phyloP scores from a whole-genome alignment of 1,284 basidiomycete genomes.

The Prillingera fragicola region DNA sequence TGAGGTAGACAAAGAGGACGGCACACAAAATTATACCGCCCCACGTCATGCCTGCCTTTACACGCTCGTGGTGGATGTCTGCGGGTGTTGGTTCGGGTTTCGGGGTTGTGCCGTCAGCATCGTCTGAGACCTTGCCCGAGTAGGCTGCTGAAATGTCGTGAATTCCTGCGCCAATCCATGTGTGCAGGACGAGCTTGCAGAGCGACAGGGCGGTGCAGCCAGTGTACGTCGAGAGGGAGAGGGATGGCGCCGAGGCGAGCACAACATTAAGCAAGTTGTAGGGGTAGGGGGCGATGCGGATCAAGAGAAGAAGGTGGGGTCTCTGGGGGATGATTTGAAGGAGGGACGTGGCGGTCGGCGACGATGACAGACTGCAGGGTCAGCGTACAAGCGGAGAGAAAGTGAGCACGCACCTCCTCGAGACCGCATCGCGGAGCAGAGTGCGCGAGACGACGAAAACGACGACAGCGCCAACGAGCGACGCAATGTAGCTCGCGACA shows the following conservation, averaged over 20 bases:
- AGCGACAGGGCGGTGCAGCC: constrained; percentile 51
- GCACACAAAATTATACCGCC: constrained; percentile 46
- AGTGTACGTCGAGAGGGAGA: constrained; percentile 50
- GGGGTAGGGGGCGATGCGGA: constrained; percentile 52
- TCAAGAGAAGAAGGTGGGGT: constrained; percentile 51
- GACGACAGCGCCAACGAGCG: constrained; percentile 48
- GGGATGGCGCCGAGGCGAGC: constrained; percentile 50
- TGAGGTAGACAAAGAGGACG: constrained; percentile 51
- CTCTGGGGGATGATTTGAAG: constrained; percentile 42
- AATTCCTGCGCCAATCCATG: constrained; percentile 40
- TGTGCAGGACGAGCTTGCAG: constrained; percentile 49
- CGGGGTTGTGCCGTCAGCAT: not conserved
- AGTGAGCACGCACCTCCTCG: constrained; percentile 30
- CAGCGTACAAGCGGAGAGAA: not conserved
- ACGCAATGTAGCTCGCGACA: constrained; percentile 51
- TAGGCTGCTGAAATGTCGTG: constrained; percentile 32
- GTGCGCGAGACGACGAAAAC: constrained; percentile 49
- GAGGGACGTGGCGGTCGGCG: constrained; percentile 37
- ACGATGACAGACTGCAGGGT: constrained; percentile 31
- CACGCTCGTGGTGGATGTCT: constrained; percentile 19
- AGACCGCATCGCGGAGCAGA: constrained; percentile 36
- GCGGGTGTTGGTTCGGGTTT: not conserved
- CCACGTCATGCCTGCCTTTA: constrained; percentile 37
- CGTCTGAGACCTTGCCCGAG: not conserved
- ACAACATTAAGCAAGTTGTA: constrained; percentile 55